These are phyloP conservation scores for Gremmenia infestans DNA, from an alignment of 2,329 filamentous ascomycete genomes.

Conservation along the genomic window DNA sequence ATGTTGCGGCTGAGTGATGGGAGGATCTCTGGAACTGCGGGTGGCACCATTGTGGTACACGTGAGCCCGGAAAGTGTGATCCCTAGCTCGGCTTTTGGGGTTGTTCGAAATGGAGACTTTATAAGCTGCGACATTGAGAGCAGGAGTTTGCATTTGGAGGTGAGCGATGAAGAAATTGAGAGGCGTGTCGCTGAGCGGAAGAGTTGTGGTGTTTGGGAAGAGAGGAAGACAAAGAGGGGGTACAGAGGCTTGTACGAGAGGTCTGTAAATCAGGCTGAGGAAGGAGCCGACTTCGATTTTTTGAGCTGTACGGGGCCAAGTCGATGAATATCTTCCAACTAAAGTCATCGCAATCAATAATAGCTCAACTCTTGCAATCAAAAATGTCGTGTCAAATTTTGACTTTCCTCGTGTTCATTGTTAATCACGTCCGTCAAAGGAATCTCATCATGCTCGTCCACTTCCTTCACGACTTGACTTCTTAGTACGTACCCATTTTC, in stretches of 20 bases:
- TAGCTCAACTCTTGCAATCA: no score
- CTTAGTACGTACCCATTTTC: constrained; percentile 30
- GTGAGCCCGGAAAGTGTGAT: constrained; percentile 47
- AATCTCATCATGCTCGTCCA: constrained; percentile 1
- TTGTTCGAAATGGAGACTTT: constrained; percentile 43
- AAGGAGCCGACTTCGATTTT: constrained; percentile 58
- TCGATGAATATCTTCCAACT: neutral
- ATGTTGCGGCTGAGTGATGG: constrained; percentile 51
- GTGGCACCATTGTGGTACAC: constrained; percentile 49
- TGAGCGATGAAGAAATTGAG: constrained; percentile 24
- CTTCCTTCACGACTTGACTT: neutral
- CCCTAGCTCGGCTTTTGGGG: constrained; percentile 42
- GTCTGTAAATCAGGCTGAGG: constrained; percentile 54
- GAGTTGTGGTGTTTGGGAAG: constrained; percentile 30
- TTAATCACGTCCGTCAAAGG: neutral
- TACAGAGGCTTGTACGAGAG: constrained; percentile 57
- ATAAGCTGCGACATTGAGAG: constrained; percentile 42
- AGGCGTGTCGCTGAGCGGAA: constrained; percentile 15
- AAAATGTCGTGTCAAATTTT: neutral
- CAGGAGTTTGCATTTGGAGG: constrained; percentile 36
- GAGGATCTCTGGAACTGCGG: constrained; percentile 50
- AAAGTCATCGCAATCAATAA: no score
- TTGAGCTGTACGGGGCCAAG: constrained; percentile 33
- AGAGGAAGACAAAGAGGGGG: constrained; percentile 42
- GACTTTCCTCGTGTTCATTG: neutral